Evolutionary conservation across 2,329 filamentous ascomycete genomes (phyloP).

Genomic region (Phialophora verrucosa): DNA sequence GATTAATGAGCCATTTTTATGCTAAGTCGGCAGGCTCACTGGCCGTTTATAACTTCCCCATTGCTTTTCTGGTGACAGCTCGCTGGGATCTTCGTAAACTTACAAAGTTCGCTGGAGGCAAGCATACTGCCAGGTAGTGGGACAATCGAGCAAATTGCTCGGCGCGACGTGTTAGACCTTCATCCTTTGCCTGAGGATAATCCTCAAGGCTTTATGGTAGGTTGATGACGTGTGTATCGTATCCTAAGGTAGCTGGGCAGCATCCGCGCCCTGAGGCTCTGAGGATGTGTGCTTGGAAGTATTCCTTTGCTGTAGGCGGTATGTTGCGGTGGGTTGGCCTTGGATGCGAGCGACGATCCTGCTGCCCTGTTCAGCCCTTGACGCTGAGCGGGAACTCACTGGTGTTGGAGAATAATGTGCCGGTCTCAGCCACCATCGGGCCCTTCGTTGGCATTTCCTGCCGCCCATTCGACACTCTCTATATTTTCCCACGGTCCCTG

Average conservation of each 20-base stretch:
- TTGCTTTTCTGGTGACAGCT: neutral
- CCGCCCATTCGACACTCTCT: slow-evolving; percentile 62
- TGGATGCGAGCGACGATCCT: neutral
- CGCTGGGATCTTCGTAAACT: neutral
- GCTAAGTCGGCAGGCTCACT: neutral
- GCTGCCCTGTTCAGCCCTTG: slow-evolving; percentile 16
- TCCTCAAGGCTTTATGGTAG: neutral
- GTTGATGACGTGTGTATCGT: neutral
- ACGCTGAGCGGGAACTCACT: slow-evolving; percentile 11
- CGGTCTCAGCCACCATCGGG: slow-evolving; percentile 52
- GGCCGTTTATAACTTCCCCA: neutral
- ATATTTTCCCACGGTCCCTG: slow-evolving; percentile 55
- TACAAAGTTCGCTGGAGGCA: neutral
- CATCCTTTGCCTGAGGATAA: neutral
- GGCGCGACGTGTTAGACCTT: neutral
- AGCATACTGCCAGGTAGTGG: neutral
- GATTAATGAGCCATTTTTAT: slow-evolving; percentile 10
- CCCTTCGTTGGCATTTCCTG: slow-evolving; percentile 49
- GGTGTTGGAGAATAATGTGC: neutral
- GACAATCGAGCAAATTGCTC: neutral
- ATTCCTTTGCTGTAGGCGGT: neutral
- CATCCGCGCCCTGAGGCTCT: neutral
- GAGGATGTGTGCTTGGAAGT: neutral
- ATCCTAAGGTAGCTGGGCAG: neutral
- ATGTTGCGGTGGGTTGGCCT: neutral